A percentile compares a stretch with the other conserved stretches of the same genome.
Evolutionary conservation across 805 yeast genomes (phyloP).

Genomic region (Candida methanosorbosa): DNA sequence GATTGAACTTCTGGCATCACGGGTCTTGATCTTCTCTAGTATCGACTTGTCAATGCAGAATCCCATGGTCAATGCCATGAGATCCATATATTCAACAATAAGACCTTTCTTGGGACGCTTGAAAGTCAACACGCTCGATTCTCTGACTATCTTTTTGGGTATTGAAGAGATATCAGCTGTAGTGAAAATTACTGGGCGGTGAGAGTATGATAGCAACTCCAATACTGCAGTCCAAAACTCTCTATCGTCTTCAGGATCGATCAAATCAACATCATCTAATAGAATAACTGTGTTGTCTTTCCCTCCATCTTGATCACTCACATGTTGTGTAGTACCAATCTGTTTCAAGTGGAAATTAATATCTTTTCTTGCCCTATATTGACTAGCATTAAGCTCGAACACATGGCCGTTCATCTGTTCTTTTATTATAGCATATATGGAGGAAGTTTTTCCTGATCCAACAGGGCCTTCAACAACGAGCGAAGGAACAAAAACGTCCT

Average conservation of each 20-base stretch:
- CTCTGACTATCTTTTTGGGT: conserved; percentile 20
- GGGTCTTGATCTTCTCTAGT: conserved; percentile 4
- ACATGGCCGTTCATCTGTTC: conserved; percentile 56
- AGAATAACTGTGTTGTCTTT: conserved; percentile 38
- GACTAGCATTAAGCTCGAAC: conserved; percentile 75
- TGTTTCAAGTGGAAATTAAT: conserved; percentile 60
- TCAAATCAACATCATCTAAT: conserved; percentile 78
- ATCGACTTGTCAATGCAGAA: conserved; percentile 12
- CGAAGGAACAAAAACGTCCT: conserved; percentile 47
- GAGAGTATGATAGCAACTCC: conserved; percentile 38
- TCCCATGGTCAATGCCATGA: conserved; percentile 19
- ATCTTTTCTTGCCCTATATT: conserved; percentile 63
- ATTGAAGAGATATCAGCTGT: conserved; percentile 17
- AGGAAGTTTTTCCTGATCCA: conserved; percentile 74
- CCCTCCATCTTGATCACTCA: conserved; percentile 6
- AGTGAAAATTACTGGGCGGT: conserved; percentile 25
- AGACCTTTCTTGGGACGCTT: conserved; percentile 2
- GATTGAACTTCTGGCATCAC: conserved; percentile 19
- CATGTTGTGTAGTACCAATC: conserved; percentile 66
- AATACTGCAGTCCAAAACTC: conserved; percentile 73
- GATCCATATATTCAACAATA: conserved; percentile 15
- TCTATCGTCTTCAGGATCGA: conserved; percentile 67
- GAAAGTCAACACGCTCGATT: conserved; percentile 19
- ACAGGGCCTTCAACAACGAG: conserved; percentile 59
- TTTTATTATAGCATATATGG: conserved; percentile 59